Evolutionary conservation across 257 asterid genomes (phyloP).

Genomic region (Solanum paucissectum): DNA sequence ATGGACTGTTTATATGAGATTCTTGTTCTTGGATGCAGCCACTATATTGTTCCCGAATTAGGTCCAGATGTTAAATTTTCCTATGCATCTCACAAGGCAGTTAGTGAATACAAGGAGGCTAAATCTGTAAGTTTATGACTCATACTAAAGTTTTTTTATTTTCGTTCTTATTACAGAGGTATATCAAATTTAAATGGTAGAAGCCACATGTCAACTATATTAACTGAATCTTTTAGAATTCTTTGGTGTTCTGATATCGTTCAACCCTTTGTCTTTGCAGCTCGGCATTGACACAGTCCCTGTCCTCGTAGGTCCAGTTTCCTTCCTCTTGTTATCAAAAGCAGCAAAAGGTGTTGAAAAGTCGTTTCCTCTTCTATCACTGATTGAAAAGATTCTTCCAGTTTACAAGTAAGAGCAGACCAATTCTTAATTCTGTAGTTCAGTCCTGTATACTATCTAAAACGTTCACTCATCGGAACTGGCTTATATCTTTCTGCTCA

Average conservation of each 20-base stretch:
- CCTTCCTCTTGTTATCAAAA: slow-evolving; percentile 40
- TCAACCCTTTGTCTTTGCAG: slow-evolving; percentile 7
- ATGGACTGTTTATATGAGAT: not conserved
- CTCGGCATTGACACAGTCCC: slow-evolving; percentile 42
- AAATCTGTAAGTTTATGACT: slow-evolving; percentile 13
- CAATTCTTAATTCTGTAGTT: not conserved
- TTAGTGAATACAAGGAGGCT: slow-evolving; percentile 22
- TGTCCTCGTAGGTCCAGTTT: slow-evolving; percentile 40
- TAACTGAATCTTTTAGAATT: not conserved
- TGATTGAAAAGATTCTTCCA: slow-evolving; percentile 38
- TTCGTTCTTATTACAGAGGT: not conserved
- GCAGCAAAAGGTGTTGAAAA: slow-evolving; percentile 45
- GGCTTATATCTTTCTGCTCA: not conserved
- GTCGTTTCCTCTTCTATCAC: slow-evolving; percentile 28
- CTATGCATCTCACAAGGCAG: slow-evolving; percentile 27
- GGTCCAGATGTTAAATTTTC: slow-evolving; percentile 23
- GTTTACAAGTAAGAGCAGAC: slow-evolving; percentile 26
- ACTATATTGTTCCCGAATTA: slow-evolving; percentile 25
- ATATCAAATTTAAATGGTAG: not conserved
- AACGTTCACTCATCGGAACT: not conserved
- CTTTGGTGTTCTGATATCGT: not conserved
- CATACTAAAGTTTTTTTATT: not conserved
- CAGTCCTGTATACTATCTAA: not conserved
- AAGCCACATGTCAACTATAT: not conserved
- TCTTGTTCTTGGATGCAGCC: slow-evolving; percentile 18